Conservation (phyloP, 805 yeast genomes). For the Nakazawaea holstii region DNA sequence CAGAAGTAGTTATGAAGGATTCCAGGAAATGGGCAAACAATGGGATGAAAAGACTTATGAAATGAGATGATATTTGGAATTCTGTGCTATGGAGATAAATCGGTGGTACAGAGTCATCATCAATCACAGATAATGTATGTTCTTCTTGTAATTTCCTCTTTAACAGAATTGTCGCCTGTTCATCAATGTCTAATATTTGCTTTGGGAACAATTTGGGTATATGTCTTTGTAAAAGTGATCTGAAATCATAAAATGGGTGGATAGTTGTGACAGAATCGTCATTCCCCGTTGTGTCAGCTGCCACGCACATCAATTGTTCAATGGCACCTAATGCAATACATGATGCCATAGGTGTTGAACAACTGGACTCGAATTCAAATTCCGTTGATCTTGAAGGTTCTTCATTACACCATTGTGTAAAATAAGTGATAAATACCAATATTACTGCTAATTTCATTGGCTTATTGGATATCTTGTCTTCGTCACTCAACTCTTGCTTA, state of each 20-base stretch:
- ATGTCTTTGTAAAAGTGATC: constrained; percentile 60
- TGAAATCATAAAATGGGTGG: constrained; percentile 56
- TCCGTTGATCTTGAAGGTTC: constrained; percentile 34
- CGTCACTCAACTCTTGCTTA: constrained; percentile 25
- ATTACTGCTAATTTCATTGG: constrained; percentile 46
- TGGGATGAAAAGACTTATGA: constrained; percentile 29
- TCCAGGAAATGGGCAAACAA: constrained; percentile 47
- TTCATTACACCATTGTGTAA: constrained; percentile 64
- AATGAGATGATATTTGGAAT: constrained; percentile 22
- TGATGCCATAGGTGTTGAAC: constrained; percentile 53
- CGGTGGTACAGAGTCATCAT: constrained; percentile 22
- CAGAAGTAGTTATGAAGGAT: constrained; percentile 55
- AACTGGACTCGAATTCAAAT: constrained; percentile 49
- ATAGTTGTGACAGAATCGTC: constrained; percentile 32
- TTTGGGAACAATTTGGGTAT: constrained; percentile 52
- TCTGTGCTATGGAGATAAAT: constrained; percentile 19
- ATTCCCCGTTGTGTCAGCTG: constrained; percentile 49
- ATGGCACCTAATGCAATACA: constrained; percentile 63
- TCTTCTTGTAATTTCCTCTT: constrained; percentile 24
- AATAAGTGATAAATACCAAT: constrained; percentile 48
- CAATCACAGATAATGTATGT: constrained; percentile 19
- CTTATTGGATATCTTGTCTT: constrained; percentile 36
- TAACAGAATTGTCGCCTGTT: constrained; percentile 30
- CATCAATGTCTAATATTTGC: constrained; percentile 46
- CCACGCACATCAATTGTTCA: constrained; percentile 56